Percentiles rank a stretch among this genome's conserved stretches.
Evolutionary conservation across 805 yeast genomes (phyloP).

Genomic region (Metschnikowia proteae): DNA sequence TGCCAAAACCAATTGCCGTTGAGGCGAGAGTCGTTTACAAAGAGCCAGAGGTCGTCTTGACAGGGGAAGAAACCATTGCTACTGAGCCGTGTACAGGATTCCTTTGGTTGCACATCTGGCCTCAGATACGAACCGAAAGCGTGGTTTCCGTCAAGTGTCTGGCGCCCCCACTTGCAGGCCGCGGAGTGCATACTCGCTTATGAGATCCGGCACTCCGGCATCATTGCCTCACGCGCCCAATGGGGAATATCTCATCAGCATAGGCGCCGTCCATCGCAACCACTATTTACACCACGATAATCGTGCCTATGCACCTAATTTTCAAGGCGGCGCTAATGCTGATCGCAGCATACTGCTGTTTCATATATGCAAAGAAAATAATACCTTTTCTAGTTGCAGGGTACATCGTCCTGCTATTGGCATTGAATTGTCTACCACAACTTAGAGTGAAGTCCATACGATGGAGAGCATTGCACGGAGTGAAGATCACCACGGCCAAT

Average conservation of each 20-base stretch:
- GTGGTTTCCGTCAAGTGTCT: background rate
- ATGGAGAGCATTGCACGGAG: constrained; percentile 16
- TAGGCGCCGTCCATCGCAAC: background rate
- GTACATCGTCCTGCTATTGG: constrained; percentile 8
- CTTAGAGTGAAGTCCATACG: constrained; percentile 14
- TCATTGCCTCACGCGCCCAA: background rate
- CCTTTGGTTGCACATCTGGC: no score
- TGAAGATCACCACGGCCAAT: constrained; percentile 9
- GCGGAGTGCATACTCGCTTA: background rate
- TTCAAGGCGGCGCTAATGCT: background rate
- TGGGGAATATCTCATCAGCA: background rate
- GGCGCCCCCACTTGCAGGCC: background rate
- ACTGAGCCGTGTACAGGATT: no score
- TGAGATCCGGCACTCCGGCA: constrained; percentile 2
- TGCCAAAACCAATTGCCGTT: no score
- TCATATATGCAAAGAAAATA: no score
- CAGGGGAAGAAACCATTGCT: no score
- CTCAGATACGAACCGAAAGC: no score
- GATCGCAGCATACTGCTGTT: no score
- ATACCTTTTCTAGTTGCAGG: background rate
- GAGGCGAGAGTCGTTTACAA: no score
- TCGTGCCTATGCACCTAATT: background rate
- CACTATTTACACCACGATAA: background rate
- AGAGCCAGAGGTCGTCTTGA: no score
- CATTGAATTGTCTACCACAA: constrained; percentile 13